These are phyloP conservation scores for Pichia sp. DNA, from an alignment of 1,139 yeast species.

Conservation along the genomic window DNA sequence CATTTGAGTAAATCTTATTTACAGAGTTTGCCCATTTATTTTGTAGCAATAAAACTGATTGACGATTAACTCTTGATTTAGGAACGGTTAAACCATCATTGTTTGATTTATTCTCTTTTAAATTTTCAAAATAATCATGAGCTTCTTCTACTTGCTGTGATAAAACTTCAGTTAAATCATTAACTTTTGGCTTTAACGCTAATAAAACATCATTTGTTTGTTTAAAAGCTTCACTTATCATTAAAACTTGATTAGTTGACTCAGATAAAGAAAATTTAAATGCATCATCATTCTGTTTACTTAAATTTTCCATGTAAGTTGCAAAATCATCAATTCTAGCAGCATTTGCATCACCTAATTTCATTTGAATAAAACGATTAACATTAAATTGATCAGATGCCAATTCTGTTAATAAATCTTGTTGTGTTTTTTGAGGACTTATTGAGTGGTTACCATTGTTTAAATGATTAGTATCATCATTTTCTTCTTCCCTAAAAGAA, in stretches of 20 bases:
- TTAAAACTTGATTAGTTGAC: slow-evolving; percentile 67
- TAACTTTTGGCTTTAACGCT: slow-evolving; percentile 52
- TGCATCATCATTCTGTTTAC: slow-evolving; percentile 43
- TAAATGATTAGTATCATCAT: background rate
- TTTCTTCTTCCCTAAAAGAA: background rate
- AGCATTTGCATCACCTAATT: slow-evolving; percentile 15
- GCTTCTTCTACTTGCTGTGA: slow-evolving; percentile 58
- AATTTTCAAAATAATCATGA: slow-evolving; percentile 35
- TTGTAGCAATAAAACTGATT: slow-evolving; percentile 39
- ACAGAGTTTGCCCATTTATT: slow-evolving; percentile 83
- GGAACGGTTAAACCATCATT: slow-evolving; percentile 59
- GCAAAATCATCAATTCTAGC: slow-evolving; percentile 15
- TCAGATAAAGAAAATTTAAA: slow-evolving; percentile 61
- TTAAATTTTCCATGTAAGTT: slow-evolving; percentile 6
- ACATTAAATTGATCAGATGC: slow-evolving; percentile 6
- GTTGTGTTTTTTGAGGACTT: background rate
- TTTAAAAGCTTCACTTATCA: slow-evolving; percentile 59
- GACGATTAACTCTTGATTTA: slow-evolving; percentile 11
- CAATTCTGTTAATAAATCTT: slow-evolving; percentile 7
- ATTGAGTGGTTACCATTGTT: background rate
- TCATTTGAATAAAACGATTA: slow-evolving; percentile 3
- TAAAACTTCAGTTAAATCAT: slow-evolving; percentile 56
- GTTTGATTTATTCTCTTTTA: slow-evolving; percentile 47
- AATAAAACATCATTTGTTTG: slow-evolving; percentile 61
- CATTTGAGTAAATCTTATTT: slow-evolving; percentile 67